Evolutionary conservation across 116 monocot genomes (phyloP), one percentile per base, ranked within the genome.

Genomic region (Papilionanthe hybrid): DNA sequence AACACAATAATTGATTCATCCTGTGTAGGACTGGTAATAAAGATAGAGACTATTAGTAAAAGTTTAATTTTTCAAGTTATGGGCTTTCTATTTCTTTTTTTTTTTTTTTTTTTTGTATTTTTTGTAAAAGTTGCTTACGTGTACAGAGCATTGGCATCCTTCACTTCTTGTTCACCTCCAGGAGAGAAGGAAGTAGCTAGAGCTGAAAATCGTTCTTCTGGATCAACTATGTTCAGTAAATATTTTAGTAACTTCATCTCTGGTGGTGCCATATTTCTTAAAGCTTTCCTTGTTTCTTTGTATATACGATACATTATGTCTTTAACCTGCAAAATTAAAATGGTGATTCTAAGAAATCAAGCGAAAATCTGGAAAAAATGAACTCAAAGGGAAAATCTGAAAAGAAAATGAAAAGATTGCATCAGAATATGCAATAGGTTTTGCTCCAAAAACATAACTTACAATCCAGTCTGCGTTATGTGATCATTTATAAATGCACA

Each of bases 261-360:
- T 55, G 82, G 88, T 28, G 97, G 94, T 42, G 88, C 86, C 78
- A 97, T 92, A 73, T 72, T 91, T 79, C 79, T 91, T 63, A 97
- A 82, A 82, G 91, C 88, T 78, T 84, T 92, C 47, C 86, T 87
- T 73, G 94, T 92, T 27, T 84, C 73, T 83, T 73, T 92, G 84
- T 94, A 97, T 78, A 97, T 94, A 42, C 85, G 88, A 80, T 89
- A 84, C 97, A 97, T 97, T 78, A 97, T 94, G 55, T 94, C 85
- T 86, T 97, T 97, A 71, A 90, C 94, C 97, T 97, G 87, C 57
- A 84, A 23, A 68, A 75, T 75, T 18, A 63, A 11, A 48, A 32
- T 75, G 75, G 13, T 72, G 55, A 75, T 63, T n/a, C 47, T 42
- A 79, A 29, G 63, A 25, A 63, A 3, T 0, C 15, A 3, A 32